Base-by-base conservation (phyloP, 164 flowering plant genomes). In the Saururus chinensis region DNA sequence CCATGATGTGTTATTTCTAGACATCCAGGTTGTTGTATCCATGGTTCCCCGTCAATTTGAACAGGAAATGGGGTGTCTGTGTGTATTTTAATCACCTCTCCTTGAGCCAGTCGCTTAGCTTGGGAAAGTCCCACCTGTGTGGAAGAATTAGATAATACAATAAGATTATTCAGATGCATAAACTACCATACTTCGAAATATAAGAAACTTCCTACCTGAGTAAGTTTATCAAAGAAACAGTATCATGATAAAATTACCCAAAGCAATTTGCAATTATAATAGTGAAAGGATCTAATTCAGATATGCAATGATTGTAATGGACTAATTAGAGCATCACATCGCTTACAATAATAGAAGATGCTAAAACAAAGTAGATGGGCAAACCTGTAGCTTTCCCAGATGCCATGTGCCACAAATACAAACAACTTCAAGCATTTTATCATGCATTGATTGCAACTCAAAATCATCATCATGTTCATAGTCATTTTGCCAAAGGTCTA, bases 41-140 rank as follows among this genome's bases (percentile, higher is more conserved):
- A 87, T 57, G 95, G 95, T 59, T 87, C 95, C 52, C 95, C 95
- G 65, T 87, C 95, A 64, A 87, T 84, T 77, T 84, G 90, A 57
- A 87, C 87, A 16, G 95, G 95, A 62, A 84, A 82, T 59, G 89
- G 76, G 71, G 74, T 76, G 13, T 77, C 75, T 37, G 67, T 40
- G 56, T 79, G 87, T 65, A 87, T 67, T 73, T 73, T 75, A 26
- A 82, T 75, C 4, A 61, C 62, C 51, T 61, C 62, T 26, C 90
- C 90, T 70, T 87, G 90, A 22, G 87, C 89, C 60, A 85, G 62
- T 67, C 90, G 79, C 68, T 76, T 76, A 26, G 90, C 90, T 64
- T 82, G 90, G 54, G 90, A 83, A 71, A 87, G 88, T 53, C 95
- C 88, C 60, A 83, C 82, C 95, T 87, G 72, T 26, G 64, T 56